These are phyloP conservation scores for Penicillium palitans DNA, from an alignment of 2,329 filamentous ascomycete species.

Conservation along the genomic window DNA sequence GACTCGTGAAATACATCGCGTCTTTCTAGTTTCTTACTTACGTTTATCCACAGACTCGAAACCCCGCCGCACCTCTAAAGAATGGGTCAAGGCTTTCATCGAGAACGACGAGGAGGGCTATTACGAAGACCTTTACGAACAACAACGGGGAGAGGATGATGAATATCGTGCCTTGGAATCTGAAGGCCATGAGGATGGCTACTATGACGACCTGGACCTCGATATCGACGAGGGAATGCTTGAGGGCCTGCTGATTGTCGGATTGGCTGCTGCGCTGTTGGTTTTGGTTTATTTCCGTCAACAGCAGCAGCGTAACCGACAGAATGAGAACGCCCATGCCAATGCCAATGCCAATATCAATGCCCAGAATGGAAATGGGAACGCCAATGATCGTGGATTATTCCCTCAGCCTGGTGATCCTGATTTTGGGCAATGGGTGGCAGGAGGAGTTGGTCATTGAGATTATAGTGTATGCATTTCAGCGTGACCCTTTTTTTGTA, in stretches of 20 bases:
- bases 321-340: conserved; percentile 36
- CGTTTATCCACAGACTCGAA: conserved; percentile 56
- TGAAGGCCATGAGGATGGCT: conserved; percentile 50
- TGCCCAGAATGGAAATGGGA: conserved; percentile 28
- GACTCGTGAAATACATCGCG: background rate
- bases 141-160: conserved; percentile 37
- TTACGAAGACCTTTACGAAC: conserved; percentile 54
- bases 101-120: conserved; percentile 70
- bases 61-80: conserved; percentile 73
- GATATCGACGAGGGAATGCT: conserved; percentile 74
- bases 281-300: conserved; percentile 74
- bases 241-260: conserved; percentile 82
- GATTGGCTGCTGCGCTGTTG: conserved; percentile 70
- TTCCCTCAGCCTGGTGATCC: conserved; percentile 69
- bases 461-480: background rate
- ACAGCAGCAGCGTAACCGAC: conserved; percentile 48
- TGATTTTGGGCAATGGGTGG: conserved; percentile 67
- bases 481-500: conserved; percentile 17
- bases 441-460: conserved; percentile 62
- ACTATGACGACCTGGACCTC: conserved; percentile 61
- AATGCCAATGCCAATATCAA: conserved; percentile 29
- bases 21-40: background rate
- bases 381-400: conserved; percentile 52
- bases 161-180: conserved; percentile 28
- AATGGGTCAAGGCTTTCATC: conserved; percentile 87